phyloP scores from a whole-genome alignment of 1,284 basidiomycete species.

The Cutaneotrichosporon mucoides region DNA sequence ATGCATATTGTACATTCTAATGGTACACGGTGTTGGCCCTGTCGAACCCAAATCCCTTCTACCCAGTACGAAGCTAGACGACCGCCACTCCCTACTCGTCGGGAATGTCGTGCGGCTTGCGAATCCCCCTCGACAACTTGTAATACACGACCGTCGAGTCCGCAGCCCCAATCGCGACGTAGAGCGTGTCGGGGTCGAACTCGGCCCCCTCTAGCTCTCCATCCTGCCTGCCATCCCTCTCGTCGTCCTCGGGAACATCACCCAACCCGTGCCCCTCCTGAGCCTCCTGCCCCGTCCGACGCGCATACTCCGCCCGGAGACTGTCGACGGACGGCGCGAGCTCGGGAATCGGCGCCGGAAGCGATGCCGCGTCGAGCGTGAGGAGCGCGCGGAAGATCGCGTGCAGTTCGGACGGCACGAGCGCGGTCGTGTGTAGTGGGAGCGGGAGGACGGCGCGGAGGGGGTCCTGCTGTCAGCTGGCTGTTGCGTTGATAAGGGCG shows the following conservation, averaged over 20 bases:
- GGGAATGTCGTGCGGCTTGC: slow-evolving; percentile 50
- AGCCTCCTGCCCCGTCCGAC: background rate
- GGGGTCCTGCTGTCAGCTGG: slow-evolving; percentile 34
- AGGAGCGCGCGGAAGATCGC: slow-evolving; percentile 35
- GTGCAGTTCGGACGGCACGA: slow-evolving; percentile 38
- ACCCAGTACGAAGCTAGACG: background rate
- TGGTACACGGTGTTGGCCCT: background rate
- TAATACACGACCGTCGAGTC: slow-evolving; percentile 51
- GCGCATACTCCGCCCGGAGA: slow-evolving; percentile 17
- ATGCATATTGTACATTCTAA: slow-evolving; percentile 11
- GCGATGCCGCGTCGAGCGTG: slow-evolving; percentile 10
- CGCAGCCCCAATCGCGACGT: slow-evolving; percentile 43
- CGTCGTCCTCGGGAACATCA: background rate
- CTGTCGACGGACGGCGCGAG: slow-evolving; percentile 28
- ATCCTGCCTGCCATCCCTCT: background rate
- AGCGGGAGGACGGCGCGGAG: slow-evolving; percentile 44
- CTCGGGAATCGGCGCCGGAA: slow-evolving; percentile 29
- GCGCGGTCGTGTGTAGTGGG: slow-evolving; percentile 43
- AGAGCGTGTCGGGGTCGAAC: slow-evolving; percentile 45
- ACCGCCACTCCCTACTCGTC: slow-evolving; percentile 34
- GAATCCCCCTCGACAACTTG: slow-evolving; percentile 48
- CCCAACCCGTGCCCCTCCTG: background rate
- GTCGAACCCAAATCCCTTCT: background rate
- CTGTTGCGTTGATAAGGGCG: background rate
- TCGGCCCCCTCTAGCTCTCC: slow-evolving; percentile 1